Percentiles rank a stretch among this genome's conserved stretches.
phyloP scores from a whole-genome alignment of 257 asterid genomes.

The Osmanthus fragrans region DNA sequence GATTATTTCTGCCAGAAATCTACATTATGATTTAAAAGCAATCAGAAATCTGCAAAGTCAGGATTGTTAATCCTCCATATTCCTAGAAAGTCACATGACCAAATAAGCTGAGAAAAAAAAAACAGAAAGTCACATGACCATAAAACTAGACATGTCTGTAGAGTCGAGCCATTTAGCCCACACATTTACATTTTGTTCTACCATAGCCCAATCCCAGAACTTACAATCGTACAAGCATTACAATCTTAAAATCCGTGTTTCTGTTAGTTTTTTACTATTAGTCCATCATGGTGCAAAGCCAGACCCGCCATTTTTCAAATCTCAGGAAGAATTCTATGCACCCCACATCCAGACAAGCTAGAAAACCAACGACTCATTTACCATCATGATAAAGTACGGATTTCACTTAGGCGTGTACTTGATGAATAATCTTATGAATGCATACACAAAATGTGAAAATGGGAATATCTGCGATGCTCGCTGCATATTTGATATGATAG shows the following conservation, averaged over 20 bases:
- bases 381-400: slow-evolving; percentile 50
- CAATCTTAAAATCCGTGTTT: no score
- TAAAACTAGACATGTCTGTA: no score
- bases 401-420: slow-evolving; percentile 55
- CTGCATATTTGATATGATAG: slow-evolving; percentile 62
- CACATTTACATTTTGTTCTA: no score
- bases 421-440: slow-evolving; percentile 66
- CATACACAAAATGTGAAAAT: slow-evolving; percentile 52
- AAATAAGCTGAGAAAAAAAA: background rate
- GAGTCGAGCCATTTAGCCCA: no score
- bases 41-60: background rate
- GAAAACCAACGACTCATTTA: slow-evolving; percentile 40
- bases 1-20: background rate
- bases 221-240: no score
- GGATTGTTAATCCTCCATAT: background rate
- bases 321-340: slow-evolving; percentile 40
- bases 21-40: background rate
- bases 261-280: no score
- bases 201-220: no score
- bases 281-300: slow-evolving; percentile 2
- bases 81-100: background rate
- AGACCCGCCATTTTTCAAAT: slow-evolving; percentile 7
- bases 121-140: no score
- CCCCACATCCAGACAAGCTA: slow-evolving; percentile 64
- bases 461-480: slow-evolving; percentile 56